These are phyloP conservation scores for Cladophialophora psammophila DNA, from an alignment of 2,329 filamentous ascomycete genomes.

Conservation along the genomic window DNA sequence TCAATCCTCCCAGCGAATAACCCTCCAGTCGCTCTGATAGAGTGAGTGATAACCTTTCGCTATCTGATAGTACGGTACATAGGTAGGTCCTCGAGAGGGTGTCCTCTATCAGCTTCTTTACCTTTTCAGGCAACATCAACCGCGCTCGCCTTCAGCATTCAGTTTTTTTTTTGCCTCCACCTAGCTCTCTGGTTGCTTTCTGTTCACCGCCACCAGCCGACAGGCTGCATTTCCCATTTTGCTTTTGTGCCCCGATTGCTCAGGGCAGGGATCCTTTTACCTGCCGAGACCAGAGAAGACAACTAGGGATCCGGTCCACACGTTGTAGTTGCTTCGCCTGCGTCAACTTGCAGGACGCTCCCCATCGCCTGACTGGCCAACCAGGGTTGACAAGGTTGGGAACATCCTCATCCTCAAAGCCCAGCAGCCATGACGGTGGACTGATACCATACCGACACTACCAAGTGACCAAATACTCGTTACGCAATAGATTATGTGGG, in stretches of 20 bases:
- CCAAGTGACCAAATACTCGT: background rate
- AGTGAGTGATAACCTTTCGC: constrained; percentile 10
- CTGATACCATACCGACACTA: constrained; percentile 9
- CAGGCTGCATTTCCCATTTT: constrained; percentile 11
- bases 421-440: constrained; percentile 5
- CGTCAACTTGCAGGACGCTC: background rate
- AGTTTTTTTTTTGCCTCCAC: constrained; percentile 15
- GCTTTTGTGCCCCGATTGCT: constrained; percentile 6
- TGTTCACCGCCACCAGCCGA: constrained; percentile 24
- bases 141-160: background rate
- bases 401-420: background rate
- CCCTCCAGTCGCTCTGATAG: background rate
- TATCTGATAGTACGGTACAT: background rate
- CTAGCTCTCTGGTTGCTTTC: background rate
- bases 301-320: background rate
- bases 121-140: constrained; percentile 29
- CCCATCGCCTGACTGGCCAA: constrained; percentile 2
- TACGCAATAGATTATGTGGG: constrained; percentile 17
- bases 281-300: background rate
- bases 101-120: constrained; percentile 9
- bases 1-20: background rate
- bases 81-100: background rate
- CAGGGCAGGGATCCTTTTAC: constrained; percentile 1
- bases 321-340: background rate
- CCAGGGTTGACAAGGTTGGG: background rate